Base-by-base conservation (phyloP, 768 basidiomycete genomes). In the Panellus pusillus region DNA sequence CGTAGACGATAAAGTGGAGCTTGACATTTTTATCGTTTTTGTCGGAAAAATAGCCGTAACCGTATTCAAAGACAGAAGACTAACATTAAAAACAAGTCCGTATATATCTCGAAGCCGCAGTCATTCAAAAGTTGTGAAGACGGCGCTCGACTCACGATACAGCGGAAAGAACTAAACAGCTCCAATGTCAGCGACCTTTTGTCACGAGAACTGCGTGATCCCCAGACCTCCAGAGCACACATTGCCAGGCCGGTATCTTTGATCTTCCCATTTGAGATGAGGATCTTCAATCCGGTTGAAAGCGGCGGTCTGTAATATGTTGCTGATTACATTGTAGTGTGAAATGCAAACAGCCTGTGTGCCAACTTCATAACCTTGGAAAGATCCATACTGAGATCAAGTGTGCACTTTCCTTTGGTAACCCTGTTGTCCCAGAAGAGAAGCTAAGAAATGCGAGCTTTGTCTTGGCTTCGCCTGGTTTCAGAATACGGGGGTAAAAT, bases 351-450 rank as follows among this genome's bases (percentile, higher is more conserved):
- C 76, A 2, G 78, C 81, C 77, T 78, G 24, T 24, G 24, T 24
- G 24, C 24, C 24, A 24, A 24, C 24, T 24, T 24, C 24, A 27
- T 12, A n/a, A 17, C n/a, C 37, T 9, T 18, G 6, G 24, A 6
- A 24, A 24, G 24, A 24, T 24, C 24, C 24, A 24, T 24, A 24
- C 24, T 24, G 24, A 24, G 24, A 24, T 24, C 24, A 24, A 24
- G 24, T 24, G 24, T 24, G 24, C 6, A 38, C 8, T 27, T 19
- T 28, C 79, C 48, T 55, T 77, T 24, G 77, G 77, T 50, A 71
- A 76, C 6, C 79, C 79, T 0, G 80, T 80, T 35, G 79, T 82
- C 5, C 79, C 79, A 47, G 78, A 79, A 4, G 79, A 81, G 55
- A 82, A 81, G 51, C 68, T 71, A 20, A 80, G 64, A 47, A 81